Evolutionary conservation across 1,284 basidiomycete genomes (phyloP).

Genomic region (Heterobasidion annosum): DNA sequence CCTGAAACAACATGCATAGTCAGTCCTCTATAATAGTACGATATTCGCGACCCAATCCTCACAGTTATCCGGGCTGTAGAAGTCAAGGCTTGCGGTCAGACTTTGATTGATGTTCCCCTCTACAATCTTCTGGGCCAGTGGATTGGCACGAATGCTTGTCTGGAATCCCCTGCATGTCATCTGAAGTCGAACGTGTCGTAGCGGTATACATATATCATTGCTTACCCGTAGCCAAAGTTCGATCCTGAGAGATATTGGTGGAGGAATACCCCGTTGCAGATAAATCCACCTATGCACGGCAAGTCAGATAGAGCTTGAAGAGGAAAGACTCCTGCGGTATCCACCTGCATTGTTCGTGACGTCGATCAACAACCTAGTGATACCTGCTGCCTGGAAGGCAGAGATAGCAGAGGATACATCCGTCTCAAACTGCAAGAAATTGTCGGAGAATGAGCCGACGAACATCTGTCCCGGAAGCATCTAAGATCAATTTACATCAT

Average conservation of each 20-base stretch:
- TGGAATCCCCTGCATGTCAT: slow-evolving; percentile 36
- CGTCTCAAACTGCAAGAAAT: slow-evolving; percentile 39
- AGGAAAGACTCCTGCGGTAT: slow-evolving; percentile 6
- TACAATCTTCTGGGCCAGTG: slow-evolving; percentile 49
- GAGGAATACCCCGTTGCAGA: slow-evolving; percentile 53
- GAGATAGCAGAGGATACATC: slow-evolving; percentile 39
- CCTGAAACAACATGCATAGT: slow-evolving; percentile 19
- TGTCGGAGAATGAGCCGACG: slow-evolving; percentile 47
- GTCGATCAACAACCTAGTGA: slow-evolving; percentile 47
- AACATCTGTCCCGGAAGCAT: slow-evolving; percentile 36
- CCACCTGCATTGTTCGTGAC: slow-evolving; percentile 53
- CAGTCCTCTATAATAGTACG: not conserved
- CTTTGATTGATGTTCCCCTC: slow-evolving; percentile 37
- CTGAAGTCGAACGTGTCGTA: too few species aligned
- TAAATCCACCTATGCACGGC: slow-evolving; percentile 27
- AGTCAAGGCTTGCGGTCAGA: slow-evolving; percentile 23
- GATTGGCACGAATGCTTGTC: slow-evolving; percentile 40
- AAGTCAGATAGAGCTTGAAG: not conserved
- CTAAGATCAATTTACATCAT: not conserved
- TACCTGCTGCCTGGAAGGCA: slow-evolving; percentile 37
- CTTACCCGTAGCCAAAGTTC: slow-evolving; percentile 42
- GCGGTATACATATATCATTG: too few species aligned
- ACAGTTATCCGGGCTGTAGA: slow-evolving; percentile 47
- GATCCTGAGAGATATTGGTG: slow-evolving; percentile 47
- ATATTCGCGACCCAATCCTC: not conserved